Conservation (phyloP, 23 red algal genomes). For the Gracilariopsis chorda region DNA sequence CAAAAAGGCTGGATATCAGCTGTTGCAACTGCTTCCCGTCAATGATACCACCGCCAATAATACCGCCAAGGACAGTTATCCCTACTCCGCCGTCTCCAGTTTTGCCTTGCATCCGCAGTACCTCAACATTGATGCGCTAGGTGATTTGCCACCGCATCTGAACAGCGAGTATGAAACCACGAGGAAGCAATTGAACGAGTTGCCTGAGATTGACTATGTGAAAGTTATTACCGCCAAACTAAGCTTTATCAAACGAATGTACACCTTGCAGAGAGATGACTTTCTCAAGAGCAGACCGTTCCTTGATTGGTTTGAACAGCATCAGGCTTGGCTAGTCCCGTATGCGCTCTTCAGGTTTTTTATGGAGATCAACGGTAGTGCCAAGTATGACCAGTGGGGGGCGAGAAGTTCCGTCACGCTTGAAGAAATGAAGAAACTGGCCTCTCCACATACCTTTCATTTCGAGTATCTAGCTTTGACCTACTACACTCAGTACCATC, state of each 20-base stretch:
- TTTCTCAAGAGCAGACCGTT: slow-evolving; percentile 71
- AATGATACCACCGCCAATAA: slow-evolving; percentile 81
- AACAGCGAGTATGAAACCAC: slow-evolving; percentile 41
- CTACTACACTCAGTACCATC: slow-evolving; percentile 91
- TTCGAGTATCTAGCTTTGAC: slow-evolving; percentile 83
- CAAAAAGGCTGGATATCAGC: slow-evolving; percentile 59
- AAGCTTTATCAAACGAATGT: slow-evolving; percentile 70
- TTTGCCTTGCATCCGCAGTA: slow-evolving; percentile 96
- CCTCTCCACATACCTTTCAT: slow-evolving; percentile 61
- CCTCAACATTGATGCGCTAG: slow-evolving; percentile 60
- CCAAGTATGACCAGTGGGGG: slow-evolving; percentile 73
- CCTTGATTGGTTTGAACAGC: slow-evolving; percentile 65
- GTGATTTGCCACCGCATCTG: slow-evolving; percentile 33
- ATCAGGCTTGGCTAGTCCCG: slow-evolving; percentile 79
- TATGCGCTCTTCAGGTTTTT: slow-evolving; percentile 91
- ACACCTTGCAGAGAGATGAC: slow-evolving; percentile 52
- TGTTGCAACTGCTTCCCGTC: slow-evolving; percentile 91
- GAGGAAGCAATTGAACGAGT: slow-evolving; percentile 50
- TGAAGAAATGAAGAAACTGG: slow-evolving; percentile 57
- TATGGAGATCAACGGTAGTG: slow-evolving; percentile 64
- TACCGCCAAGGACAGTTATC: slow-evolving; percentile 69
- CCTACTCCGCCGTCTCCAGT: slow-evolving; percentile 80
- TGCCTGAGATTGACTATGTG: slow-evolving; percentile 66
- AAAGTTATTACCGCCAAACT: slow-evolving; percentile 71
- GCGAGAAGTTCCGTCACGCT: slow-evolving; percentile 27